Conservation (phyloP, 2,329 filamentous ascomycete species). For the Penicillium sp. region DNA sequence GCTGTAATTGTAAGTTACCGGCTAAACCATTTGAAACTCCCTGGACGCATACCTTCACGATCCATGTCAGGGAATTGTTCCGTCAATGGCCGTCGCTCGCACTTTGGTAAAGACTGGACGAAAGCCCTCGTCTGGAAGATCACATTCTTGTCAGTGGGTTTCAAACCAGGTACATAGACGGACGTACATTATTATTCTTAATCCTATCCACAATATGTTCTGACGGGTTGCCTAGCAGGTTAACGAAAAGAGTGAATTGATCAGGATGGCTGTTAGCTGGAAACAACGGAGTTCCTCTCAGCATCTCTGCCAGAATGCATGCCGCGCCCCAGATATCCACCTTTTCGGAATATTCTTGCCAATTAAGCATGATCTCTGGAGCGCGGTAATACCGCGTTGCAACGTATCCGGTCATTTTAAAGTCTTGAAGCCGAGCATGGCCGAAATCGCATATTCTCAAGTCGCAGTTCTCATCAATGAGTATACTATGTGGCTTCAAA, state of each 20-base stretch:
- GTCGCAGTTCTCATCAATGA: conserved; percentile 99
- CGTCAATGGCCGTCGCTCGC: conserved; percentile 78
- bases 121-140: conserved; percentile 77
- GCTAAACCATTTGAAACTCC: neutral
- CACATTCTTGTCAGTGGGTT: neutral
- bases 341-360: conserved; percentile 98
- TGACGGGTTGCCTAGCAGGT: conserved; percentile 89
- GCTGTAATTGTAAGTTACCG: conserved; percentile 52
- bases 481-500: conserved; percentile 95
- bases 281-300: conserved; percentile 95
- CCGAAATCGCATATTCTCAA: conserved; percentile 99
- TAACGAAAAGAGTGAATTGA: conserved; percentile 98
- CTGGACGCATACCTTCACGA: neutral
- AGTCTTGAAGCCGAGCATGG: conserved; percentile 92
- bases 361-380: conserved; percentile 98
- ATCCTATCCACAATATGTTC: conserved; percentile 98
- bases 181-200: conserved; percentile 88
- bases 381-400: conserved; percentile 97
- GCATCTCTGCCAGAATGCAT: conserved; percentile 98
- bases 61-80: conserved; percentile 79
- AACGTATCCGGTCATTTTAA: conserved; percentile 98
- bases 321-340: conserved; percentile 99
- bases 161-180: neutral
- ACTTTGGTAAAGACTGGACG: conserved; percentile 92
- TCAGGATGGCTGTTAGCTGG: conserved; percentile 98